Conservation (phyloP, 148 eudicot species). For the Hydrangea macrophylla region DNA sequence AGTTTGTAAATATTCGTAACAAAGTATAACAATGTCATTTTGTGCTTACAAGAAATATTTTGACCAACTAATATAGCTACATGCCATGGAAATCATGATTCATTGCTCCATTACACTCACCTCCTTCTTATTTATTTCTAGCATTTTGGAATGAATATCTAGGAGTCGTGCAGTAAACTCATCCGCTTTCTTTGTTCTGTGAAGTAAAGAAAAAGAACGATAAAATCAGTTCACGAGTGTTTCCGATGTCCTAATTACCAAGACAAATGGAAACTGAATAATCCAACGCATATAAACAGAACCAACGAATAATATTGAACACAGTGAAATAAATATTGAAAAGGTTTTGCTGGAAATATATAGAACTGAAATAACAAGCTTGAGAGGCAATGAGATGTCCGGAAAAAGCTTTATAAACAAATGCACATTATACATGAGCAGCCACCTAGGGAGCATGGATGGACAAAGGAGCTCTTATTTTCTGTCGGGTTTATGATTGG, state of each 20-base stretch:
- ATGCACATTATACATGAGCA: neutral
- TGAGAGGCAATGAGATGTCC: neutral
- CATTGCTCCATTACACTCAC: conserved; percentile 29
- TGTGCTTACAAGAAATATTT: neutral
- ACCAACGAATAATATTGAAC: neutral
- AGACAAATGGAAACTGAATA: neutral
- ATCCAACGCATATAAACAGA: neutral
- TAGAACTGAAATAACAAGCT: neutral
- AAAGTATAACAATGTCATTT: neutral
- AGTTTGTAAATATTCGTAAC: neutral
- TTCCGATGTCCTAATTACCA: neutral
- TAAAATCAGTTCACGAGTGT: conserved; percentile 1
- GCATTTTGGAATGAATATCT: conserved; percentile 89
- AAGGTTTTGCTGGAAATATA: neutral
- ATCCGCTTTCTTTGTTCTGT: conserved; percentile 86
- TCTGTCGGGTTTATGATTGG: neutral
- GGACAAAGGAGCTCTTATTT: neutral
- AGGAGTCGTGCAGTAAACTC: conserved; percentile 80
- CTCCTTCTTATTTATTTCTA: conserved; percentile 74
- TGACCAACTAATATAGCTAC: neutral
- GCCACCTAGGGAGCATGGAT: neutral
- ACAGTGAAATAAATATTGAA: neutral
- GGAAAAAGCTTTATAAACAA: neutral
- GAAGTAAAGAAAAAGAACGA: conserved; percentile 9
- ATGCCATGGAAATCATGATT: neutral